These are phyloP conservation scores for Sporothrix brasiliensis DNA, from an alignment of 2,329 filamentous ascomycete genomes.

Conservation along the genomic window DNA sequence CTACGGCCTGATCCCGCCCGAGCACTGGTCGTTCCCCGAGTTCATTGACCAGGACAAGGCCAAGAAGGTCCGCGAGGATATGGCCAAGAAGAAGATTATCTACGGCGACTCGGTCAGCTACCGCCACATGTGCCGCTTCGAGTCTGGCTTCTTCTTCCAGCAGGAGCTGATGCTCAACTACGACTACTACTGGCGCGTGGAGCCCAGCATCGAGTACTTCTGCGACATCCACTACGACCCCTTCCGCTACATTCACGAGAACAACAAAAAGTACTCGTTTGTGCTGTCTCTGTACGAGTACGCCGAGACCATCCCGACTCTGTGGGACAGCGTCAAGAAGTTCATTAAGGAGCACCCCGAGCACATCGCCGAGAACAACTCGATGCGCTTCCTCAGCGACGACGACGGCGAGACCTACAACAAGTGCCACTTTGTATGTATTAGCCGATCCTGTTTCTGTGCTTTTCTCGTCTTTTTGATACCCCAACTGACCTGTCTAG, in stretches of 20 bases:
- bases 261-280: constrained; percentile 98
- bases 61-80: constrained; percentile 85
- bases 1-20: constrained; percentile 84
- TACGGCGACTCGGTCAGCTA: constrained; percentile 97
- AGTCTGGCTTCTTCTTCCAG: constrained; percentile 99
- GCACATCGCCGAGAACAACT: constrained; percentile 81
- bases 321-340: constrained; percentile 94
- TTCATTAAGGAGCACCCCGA: constrained; percentile 91
- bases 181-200: constrained; percentile 99
- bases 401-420: constrained; percentile 93
- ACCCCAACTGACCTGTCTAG: constrained; percentile 49
- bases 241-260: constrained; percentile 94
- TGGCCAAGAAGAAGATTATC: constrained; percentile 93
- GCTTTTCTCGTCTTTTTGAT: constrained; percentile 37
- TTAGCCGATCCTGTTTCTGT: background rate
- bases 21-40: constrained; percentile 97
- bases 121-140: constrained; percentile 98
- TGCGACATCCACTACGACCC: constrained; percentile 96
- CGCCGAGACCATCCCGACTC: constrained; percentile 89
- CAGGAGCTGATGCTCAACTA: constrained; percentile 93
- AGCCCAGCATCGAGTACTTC: constrained; percentile 94
- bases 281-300: constrained; percentile 96
- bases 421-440: constrained; percentile 92
- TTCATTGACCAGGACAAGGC: constrained; percentile 97
- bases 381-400: constrained; percentile 87